phyloP scores from a whole-genome alignment of 2,329 filamentous ascomycete species.

The Aspergillus sp. region DNA sequence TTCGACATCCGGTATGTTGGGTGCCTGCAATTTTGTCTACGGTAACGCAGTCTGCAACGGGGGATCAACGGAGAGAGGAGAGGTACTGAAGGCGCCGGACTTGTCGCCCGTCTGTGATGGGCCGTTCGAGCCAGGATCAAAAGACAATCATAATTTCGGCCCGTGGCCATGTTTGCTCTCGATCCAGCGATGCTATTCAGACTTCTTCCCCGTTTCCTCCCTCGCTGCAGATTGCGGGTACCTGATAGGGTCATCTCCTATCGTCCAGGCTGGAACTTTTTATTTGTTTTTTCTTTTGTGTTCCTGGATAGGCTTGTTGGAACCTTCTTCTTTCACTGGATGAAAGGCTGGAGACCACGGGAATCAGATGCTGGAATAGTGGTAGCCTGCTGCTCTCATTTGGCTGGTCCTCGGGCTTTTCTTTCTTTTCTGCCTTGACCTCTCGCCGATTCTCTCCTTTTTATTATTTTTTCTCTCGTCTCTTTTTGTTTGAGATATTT shows the following conservation, averaged over 20 bases:
- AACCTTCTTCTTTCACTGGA: slow-evolving; percentile 16
- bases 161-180: slow-evolving; percentile 24
- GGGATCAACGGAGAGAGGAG: slow-evolving; percentile 1
- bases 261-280: slow-evolving; percentile 40
- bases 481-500: not conserved
- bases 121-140: slow-evolving; percentile 19
- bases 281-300: slow-evolving; percentile 1
- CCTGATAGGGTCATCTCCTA: slow-evolving; percentile 48
- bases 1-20: slow-evolving; percentile 31
- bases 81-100: slow-evolving; percentile 5
- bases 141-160: slow-evolving; percentile 10
- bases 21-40: slow-evolving; percentile 14
- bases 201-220: not conserved
- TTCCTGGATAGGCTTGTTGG: slow-evolving; percentile 27
- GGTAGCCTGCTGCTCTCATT: not conserved
- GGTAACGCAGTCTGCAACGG: slow-evolving; percentile 6
- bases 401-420: slow-evolving; percentile 3
- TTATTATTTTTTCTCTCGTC: slow-evolving; percentile 9
- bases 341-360: slow-evolving; percentile 17
- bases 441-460: slow-evolving; percentile 7
- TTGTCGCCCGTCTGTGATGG: slow-evolving; percentile 21
- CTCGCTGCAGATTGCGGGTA: slow-evolving; percentile 1
- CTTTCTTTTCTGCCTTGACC: slow-evolving; percentile 6
- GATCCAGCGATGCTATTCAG: not conserved
- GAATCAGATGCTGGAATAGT: slow-evolving; percentile 45